Percentiles rank a stretch among this genome's conserved stretches.
phyloP scores from a whole-genome alignment of 257 asterid species.

The Nicotiana attenuata region DNA sequence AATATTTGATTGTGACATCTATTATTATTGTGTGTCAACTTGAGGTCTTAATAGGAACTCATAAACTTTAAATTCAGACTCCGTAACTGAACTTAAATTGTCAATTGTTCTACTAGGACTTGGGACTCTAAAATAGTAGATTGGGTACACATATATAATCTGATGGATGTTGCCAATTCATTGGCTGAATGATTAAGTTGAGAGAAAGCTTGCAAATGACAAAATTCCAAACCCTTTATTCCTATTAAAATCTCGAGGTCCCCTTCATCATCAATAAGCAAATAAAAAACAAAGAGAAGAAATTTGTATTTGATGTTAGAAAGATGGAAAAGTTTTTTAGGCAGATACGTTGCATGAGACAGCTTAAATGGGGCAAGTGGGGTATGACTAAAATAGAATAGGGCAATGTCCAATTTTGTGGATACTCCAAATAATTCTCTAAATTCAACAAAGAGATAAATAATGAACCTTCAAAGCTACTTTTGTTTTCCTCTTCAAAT shows the following conservation, averaged over 20 bases:
- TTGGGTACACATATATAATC: conserved; percentile 28
- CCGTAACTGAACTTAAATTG: background rate
- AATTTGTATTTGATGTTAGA: background rate
- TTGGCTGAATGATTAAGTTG: conserved; percentile 29
- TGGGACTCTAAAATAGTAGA: conserved; percentile 17
- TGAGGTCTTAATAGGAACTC: too few species aligned
- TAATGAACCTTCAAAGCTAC: conserved; percentile 27
- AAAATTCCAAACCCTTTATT: background rate
- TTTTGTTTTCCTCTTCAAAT: conserved; percentile 18
- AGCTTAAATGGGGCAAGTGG: conserved; percentile 31
- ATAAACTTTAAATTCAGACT: too few species aligned
- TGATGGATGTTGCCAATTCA: conserved; percentile 42
- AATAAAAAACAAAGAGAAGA: conserved; percentile 1
- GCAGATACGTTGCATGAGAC: conserved; percentile 37
- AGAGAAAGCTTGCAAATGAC: conserved; percentile 15
- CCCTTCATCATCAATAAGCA: background rate
- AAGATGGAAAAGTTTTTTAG: conserved; percentile 5
- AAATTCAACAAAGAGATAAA: conserved; percentile 14
- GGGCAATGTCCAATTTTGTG: conserved; percentile 19
- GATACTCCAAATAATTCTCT: conserved; percentile 10
- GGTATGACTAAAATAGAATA: conserved; percentile 20
- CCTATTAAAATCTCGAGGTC: background rate
- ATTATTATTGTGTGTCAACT: too few species aligned
- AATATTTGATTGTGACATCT: too few species aligned
- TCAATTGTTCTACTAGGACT: background rate